Conservation (phyloP, 2,329 filamentous ascomycete species). For the Calonectria pteridis region DNA sequence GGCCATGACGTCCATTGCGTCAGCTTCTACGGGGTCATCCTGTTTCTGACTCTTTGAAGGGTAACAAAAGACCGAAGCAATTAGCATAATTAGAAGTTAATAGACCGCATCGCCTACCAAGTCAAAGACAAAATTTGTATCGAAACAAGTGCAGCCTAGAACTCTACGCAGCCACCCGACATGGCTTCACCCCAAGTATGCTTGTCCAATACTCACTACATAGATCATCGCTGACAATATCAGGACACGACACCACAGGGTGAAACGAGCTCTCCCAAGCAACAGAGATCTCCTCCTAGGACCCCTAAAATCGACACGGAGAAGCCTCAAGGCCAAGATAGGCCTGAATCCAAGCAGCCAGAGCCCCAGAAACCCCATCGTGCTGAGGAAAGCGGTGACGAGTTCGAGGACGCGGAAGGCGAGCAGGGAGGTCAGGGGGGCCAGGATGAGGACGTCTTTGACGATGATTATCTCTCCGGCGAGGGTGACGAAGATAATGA, state of each 20-base stretch:
- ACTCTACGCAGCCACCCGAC: background rate
- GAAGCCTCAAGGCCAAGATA: background rate
- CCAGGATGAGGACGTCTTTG: slow-evolving; percentile 26
- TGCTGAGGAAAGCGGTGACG: slow-evolving; percentile 1
- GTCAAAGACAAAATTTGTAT: background rate
- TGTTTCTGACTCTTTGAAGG: slow-evolving; percentile 36
- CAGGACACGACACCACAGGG: slow-evolving; percentile 28
- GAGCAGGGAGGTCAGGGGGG: slow-evolving; percentile 29
- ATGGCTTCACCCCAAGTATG: slow-evolving; percentile 42
- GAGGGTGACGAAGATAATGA: slow-evolving; percentile 36
- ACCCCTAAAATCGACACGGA: background rate
- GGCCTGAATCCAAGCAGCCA: slow-evolving; percentile 7
- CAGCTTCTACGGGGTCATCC: slow-evolving; percentile 34
- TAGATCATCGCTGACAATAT: slow-evolving; percentile 19
- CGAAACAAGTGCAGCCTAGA: background rate
- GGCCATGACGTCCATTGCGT: slow-evolving; percentile 45
- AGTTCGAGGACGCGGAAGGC: slow-evolving; percentile 19
- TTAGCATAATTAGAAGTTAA: slow-evolving; percentile 7
- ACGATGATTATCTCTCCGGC: slow-evolving; percentile 8
- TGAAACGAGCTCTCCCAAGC: slow-evolving; percentile 22
- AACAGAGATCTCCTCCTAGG: slow-evolving; percentile 26
- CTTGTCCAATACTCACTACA: background rate
- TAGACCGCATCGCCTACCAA: background rate
- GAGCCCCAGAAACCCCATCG: slow-evolving; percentile 11
- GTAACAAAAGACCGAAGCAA: slow-evolving; percentile 37